Evolutionary conservation across 164 flowering plant species (phyloP).

Genomic region (Amborella trichopoda): DNA sequence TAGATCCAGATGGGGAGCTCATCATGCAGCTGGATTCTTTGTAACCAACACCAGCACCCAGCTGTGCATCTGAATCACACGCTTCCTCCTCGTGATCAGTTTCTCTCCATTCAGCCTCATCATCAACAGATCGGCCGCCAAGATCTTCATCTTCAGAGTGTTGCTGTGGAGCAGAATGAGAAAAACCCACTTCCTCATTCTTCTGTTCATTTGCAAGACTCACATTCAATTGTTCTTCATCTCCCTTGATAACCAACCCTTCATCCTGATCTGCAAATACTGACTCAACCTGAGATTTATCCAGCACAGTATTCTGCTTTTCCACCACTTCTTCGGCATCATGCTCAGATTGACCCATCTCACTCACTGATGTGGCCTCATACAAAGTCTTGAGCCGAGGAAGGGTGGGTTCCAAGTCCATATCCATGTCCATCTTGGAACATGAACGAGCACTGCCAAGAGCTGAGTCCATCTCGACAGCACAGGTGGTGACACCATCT

Average conservation of each 20-base stretch:
- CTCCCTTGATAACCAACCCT: slow-evolving; percentile 2
- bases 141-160: too few species aligned
- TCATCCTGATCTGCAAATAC: slow-evolving; percentile 11
- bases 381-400: slow-evolving; percentile 1
- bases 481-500: slow-evolving; percentile 66
- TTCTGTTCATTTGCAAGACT: neutral
- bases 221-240: slow-evolving; percentile 1
- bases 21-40: too few species aligned
- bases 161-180: too few species aligned
- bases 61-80: too few species aligned
- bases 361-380: slow-evolving; percentile 13
- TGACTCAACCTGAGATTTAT: slow-evolving; percentile 3
- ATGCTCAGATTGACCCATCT: slow-evolving; percentile 12
- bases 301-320: slow-evolving; percentile 6
- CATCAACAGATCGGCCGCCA: too few species aligned
- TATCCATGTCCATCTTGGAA: slow-evolving; percentile 35
- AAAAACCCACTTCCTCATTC: slow-evolving; percentile 3
- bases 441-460: slow-evolving; percentile 32
- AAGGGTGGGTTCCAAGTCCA: too few species aligned
- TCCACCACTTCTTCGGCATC: neutral
- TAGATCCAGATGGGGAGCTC: slow-evolving; percentile 4
- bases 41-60: too few species aligned
- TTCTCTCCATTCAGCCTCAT: too few species aligned
- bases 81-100: too few species aligned
- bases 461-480: slow-evolving; percentile 38